Percentiles rank a stretch among this genome's conserved stretches.
These are phyloP conservation scores for Kwoniella pini DNA, from an alignment of 768 basidiomycete genomes.

Conservation along the genomic window DNA sequence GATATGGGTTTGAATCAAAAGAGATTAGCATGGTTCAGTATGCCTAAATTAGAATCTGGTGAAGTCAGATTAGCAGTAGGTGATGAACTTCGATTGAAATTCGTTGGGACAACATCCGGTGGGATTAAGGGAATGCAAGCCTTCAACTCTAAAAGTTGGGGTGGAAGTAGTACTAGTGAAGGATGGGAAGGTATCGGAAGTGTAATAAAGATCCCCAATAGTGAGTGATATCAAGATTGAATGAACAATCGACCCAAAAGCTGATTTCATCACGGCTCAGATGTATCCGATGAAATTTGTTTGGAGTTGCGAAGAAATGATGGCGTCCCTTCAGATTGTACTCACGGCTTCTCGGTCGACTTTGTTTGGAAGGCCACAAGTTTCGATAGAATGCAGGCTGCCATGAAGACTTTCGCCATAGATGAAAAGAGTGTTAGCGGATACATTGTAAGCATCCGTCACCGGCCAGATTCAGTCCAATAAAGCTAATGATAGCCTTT, in stretches of 20 bases:
- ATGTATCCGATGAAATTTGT: constrained; percentile 97
- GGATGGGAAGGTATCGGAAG: constrained; percentile 97
- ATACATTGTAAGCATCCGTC: constrained; percentile 72
- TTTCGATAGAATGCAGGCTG: constrained; percentile 98
- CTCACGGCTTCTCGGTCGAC: constrained; percentile 94
- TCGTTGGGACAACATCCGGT: constrained; percentile 69
- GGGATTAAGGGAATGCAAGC: constrained; percentile 48
- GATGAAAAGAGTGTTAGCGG: constrained; percentile 99
- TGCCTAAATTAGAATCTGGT: constrained; percentile 97
- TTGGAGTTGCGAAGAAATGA: constrained; percentile 87
- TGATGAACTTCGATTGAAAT: constrained; percentile 87
- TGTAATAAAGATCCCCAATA: constrained; percentile 98
- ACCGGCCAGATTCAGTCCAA: neutral
- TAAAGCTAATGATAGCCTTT: neutral
- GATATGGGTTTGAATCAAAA: constrained; percentile 98
- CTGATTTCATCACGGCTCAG: constrained; percentile 56
- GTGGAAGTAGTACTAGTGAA: constrained; percentile 61
- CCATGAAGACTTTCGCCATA: constrained; percentile 99
- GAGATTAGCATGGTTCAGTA: constrained; percentile 93
- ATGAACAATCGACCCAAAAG: neutral
- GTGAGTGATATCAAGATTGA: constrained; percentile 59
- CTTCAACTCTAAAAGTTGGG: constrained; percentile 30
- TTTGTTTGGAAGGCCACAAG: constrained; percentile 99
- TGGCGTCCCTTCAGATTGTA: constrained; percentile 89
- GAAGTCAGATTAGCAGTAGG: constrained; percentile 96